Percentiles rank a stretch among this genome's conserved stretches.
Evolutionary conservation across 2,329 filamentous ascomycete species (phyloP).

Genomic region (Emmonsia crescens): DNA sequence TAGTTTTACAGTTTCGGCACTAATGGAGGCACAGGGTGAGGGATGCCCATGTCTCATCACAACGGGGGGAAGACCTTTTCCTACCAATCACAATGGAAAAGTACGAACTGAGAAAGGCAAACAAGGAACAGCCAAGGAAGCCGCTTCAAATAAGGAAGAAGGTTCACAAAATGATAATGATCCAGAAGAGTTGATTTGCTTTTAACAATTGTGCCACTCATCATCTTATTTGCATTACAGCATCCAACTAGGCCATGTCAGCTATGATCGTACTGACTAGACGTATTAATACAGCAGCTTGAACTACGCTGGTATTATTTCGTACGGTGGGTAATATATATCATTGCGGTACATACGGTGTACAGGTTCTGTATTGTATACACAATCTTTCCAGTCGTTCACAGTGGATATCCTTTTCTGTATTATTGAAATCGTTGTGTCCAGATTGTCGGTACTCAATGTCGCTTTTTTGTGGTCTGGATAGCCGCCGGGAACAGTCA

Average conservation of each 20-base stretch:
- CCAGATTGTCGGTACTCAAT: slow-evolving; percentile 12
- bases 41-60: background rate
- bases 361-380: background rate
- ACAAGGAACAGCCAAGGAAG: background rate
- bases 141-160: background rate
- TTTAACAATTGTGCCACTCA: background rate
- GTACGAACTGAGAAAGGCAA: background rate
- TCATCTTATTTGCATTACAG: background rate
- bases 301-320: background rate
- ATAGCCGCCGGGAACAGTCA: background rate
- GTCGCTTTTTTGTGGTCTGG: slow-evolving; percentile 4
- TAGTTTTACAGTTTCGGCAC: background rate
- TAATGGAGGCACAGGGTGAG: background rate
- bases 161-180: background rate
- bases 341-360: background rate
- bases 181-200: background rate
- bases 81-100: background rate
- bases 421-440: background rate
- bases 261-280: background rate
- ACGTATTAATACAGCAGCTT: background rate
- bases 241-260: background rate
- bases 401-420: background rate
- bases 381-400: background rate
- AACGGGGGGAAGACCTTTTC: background rate
- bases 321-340: background rate